These are phyloP conservation scores for Talaromyces amestolkiae DNA, from an alignment of 2,329 filamentous ascomycete genomes.

Conservation along the genomic window DNA sequence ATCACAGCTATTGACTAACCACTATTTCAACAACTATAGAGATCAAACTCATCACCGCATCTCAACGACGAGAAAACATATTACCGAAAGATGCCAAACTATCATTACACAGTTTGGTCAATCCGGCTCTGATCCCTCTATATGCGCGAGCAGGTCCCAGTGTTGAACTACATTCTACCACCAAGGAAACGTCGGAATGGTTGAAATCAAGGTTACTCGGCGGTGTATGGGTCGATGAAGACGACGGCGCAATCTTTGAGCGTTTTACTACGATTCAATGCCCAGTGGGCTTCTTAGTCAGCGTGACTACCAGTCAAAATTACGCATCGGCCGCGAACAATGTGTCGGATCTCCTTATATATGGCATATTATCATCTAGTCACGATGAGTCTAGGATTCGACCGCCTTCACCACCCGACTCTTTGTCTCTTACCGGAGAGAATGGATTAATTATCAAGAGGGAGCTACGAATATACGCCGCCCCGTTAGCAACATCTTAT, in stretches of 20 bases:
- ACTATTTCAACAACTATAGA: conserved; percentile 23
- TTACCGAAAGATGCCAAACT: conserved; percentile 35
- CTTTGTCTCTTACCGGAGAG: conserved; percentile 30
- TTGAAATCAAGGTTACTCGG: conserved; percentile 38
- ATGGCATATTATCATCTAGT: conserved; percentile 37
- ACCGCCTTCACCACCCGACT: conserved; percentile 37
- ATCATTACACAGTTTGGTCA: conserved; percentile 36
- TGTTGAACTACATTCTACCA: conserved; percentile 39
- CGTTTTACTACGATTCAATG: conserved; percentile 33
- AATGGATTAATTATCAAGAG: conserved; percentile 25
- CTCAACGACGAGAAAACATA: conserved; percentile 33
- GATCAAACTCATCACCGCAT: conserved; percentile 35
- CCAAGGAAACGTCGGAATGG: conserved; percentile 37
- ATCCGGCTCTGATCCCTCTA: conserved; percentile 41
- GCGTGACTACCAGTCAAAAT: conserved; percentile 8
- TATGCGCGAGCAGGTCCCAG: conserved; percentile 41
- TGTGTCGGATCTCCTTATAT: conserved; percentile 40
- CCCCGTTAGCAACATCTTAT: conserved; percentile 35
- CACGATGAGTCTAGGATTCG: conserved; percentile 25
- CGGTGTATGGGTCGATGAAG: conserved; percentile 34
- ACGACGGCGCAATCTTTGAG: conserved; percentile 27
- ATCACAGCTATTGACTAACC: conserved; percentile 4
- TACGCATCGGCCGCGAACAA: conserved; percentile 7
- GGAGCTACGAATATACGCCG: conserved; percentile 39
- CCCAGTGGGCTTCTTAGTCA: conserved; percentile 39